Conservation (phyloP, 2,329 filamentous ascomycete genomes). For the Amphichorda felina region DNA sequence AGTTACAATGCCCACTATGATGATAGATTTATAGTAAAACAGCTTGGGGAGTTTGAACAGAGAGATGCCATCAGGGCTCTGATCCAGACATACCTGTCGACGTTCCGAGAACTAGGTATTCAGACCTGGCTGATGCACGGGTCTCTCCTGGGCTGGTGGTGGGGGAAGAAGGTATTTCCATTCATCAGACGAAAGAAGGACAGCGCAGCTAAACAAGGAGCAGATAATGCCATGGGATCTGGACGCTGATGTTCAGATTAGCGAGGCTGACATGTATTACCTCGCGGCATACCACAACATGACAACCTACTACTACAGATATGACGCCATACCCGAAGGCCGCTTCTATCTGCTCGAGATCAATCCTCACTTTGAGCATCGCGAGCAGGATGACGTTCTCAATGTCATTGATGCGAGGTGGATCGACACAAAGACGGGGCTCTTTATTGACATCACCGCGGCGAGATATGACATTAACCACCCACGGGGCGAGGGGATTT, state of each 20-base stretch:
- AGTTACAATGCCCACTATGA: slow-evolving; percentile 21
- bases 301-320: slow-evolving; percentile 31
- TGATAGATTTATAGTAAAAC: slow-evolving; percentile 22
- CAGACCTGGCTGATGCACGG: slow-evolving; percentile 80
- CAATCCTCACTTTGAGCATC: slow-evolving; percentile 28
- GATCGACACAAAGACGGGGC: slow-evolving; percentile 32
- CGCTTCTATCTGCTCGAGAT: slow-evolving; percentile 36
- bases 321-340: slow-evolving; percentile 21
- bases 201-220: background rate
- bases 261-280: slow-evolving; percentile 50
- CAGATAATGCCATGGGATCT: slow-evolving; percentile 67
- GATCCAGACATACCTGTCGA: slow-evolving; percentile 60
- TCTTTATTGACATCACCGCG: slow-evolving; percentile 40
- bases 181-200: background rate
- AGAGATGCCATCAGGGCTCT: slow-evolving; percentile 51
- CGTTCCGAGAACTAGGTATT: slow-evolving; percentile 51
- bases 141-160: slow-evolving; percentile 82
- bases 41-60: slow-evolving; percentile 42
- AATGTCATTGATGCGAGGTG: slow-evolving; percentile 37
- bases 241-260: slow-evolving; percentile 66
- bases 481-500: slow-evolving; percentile 27
- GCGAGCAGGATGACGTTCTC: slow-evolving; percentile 21
- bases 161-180: slow-evolving; percentile 43
- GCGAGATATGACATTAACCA: slow-evolving; percentile 35
- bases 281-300: slow-evolving; percentile 58